Evolutionary conservation across 345 rosid species (phyloP), one percentile per base, ranked within the genome.

Genomic region (Eucalyptus victrix): DNA sequence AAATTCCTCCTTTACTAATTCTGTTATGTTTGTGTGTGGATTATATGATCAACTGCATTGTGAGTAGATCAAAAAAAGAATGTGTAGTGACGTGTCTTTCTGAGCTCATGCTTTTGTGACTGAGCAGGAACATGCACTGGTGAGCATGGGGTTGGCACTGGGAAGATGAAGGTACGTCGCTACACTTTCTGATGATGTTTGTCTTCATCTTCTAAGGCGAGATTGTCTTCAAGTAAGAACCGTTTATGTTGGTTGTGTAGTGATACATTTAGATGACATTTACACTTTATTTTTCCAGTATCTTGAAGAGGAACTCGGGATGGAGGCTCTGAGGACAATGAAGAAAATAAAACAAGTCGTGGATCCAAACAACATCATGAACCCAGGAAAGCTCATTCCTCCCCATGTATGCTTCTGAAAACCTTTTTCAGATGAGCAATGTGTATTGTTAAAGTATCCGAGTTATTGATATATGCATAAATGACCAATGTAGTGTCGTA

Each of bases 81-180:
- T 49, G 49, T 88, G 87, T 54, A 40, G 69, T n/a, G 50, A 47
- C 7, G 32, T 32, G 23, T 86, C 17, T 45, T 86, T 51, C 42
- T 19, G 87, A 86, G 87, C 65, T 51, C 32, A 4, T 89, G 62
- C 58, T 89, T 80, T 86, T 88, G 40, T 88, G 19, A 49, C 88
- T 91, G 88, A 80, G 90, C 95, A 97, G 99, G 98, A 92, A 97
- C 99, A 49, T 97, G 99, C 90, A 95, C 98, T 6, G 99, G 99
- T 86, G 99, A 97, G 92, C 99, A 97, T 86, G 99, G 99, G 54
- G 96, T 97, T 87, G 98, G 99, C 90, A 97, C 98, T 28, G 99
- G 99, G 89, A 97, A 97, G 93, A 92, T 97, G 95, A 96, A 97
- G 99, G 99, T 96, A 94, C 47, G 23, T 86, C 7, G 13, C 44